Evolutionary conservation across 306 rosid species (phyloP).

Genomic region (Mimosa pudica): DNA sequence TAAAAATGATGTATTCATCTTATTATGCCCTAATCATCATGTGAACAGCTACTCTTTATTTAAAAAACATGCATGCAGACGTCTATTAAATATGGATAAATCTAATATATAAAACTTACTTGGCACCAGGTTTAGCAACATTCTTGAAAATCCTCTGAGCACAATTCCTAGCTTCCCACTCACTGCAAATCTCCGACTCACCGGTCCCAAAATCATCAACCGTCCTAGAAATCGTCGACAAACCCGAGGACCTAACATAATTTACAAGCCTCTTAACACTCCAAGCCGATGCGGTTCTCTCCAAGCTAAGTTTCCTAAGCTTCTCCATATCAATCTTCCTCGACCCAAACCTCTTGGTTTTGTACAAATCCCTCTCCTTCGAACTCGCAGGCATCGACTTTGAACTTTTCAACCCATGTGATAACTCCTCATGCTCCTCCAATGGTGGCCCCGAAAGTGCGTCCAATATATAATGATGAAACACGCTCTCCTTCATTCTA

Average conservation of each 20-base stretch:
- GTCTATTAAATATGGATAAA: background rate
- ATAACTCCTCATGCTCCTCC: slow-evolving; percentile 28
- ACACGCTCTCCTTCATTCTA: slow-evolving; percentile 60
- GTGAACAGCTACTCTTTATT: too few relatives aligned
- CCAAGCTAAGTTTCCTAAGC: slow-evolving; percentile 48
- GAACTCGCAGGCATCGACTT: slow-evolving; percentile 37
- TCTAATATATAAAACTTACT: slow-evolving; percentile 34
- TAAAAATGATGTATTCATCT: background rate
- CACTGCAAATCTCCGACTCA: slow-evolving; percentile 51
- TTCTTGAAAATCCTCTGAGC: slow-evolving; percentile 55
- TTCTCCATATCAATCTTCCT: slow-evolving; percentile 57
- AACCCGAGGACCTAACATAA: slow-evolving; percentile 45
- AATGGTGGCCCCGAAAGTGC: slow-evolving; percentile 44
- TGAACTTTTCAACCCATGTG: background rate
- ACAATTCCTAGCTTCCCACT: slow-evolving; percentile 57
- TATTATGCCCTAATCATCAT: background rate
- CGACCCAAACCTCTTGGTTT: slow-evolving; percentile 34
- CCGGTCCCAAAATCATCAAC: slow-evolving; percentile 45
- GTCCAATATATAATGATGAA: slow-evolving; percentile 53
- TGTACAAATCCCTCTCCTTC: slow-evolving; percentile 21
- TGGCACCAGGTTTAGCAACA: slow-evolving; percentile 61
- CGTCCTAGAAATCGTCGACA: slow-evolving; percentile 49
- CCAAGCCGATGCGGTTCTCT: slow-evolving; percentile 44
- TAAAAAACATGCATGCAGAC: background rate
- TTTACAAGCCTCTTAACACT: slow-evolving; percentile 51